Conservation (phyloP, 2,329 filamentous ascomycete genomes). For the Ophiostoma australiae region DNA sequence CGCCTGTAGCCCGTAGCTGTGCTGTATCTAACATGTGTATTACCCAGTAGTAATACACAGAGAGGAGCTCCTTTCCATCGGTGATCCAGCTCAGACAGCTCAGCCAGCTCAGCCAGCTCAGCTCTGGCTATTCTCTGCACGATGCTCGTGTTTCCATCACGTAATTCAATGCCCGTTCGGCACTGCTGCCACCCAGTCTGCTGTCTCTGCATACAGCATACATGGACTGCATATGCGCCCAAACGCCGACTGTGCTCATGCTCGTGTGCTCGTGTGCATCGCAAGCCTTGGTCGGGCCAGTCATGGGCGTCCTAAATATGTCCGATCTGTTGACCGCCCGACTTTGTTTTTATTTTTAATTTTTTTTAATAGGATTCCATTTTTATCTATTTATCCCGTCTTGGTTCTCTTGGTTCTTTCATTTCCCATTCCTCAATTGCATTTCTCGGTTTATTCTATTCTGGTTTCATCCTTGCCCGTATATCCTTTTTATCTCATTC, state of each 20-base stretch:
- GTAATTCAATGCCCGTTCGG: neutral
- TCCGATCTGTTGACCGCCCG: conserved; percentile 1
- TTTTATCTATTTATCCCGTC: neutral
- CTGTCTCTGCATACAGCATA: too few species aligned
- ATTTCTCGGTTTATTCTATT: neutral
- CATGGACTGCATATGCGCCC: neutral
- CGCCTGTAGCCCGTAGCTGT: neutral
- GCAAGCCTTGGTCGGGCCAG: neutral
- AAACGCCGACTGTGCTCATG: too few species aligned
- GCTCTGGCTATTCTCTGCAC: neutral
- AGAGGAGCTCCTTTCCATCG: neutral
- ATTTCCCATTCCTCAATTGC: neutral
- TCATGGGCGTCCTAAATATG: neutral
- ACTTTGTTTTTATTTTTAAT: neutral
- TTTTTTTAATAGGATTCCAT: too few species aligned
- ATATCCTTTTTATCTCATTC: neutral
- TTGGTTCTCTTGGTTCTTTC: too few species aligned
- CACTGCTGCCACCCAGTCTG: too few species aligned
- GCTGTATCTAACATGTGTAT: too few species aligned
- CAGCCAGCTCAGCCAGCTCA: neutral
- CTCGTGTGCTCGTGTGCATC: too few species aligned
- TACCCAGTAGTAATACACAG: neutral
- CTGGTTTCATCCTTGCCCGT: neutral
- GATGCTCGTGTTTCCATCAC: neutral
- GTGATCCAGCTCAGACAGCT: neutral